These are phyloP conservation scores for Primulina huaijiensis DNA, from an alignment of 257 asterid species.

Conservation along the genomic window DNA sequence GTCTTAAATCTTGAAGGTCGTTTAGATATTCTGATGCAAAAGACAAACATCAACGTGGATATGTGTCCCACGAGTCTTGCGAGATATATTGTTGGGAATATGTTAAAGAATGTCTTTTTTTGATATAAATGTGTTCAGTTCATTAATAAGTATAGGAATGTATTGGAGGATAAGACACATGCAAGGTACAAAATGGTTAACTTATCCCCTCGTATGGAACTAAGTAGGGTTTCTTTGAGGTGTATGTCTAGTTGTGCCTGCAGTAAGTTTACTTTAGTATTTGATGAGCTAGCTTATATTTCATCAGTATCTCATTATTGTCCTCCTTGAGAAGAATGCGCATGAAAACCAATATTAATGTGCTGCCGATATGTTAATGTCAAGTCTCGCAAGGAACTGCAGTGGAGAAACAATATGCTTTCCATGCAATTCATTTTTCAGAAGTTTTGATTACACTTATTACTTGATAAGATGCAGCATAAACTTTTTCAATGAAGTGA, in stretches of 20 bases:
- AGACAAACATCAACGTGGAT: background rate
- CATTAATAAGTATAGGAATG: no score
- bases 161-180: no score
- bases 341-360: background rate
- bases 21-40: background rate
- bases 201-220: no score
- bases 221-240: no score
- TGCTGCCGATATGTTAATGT: background rate
- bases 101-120: background rate
- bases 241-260: background rate
- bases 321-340: background rate
- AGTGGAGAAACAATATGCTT: background rate
- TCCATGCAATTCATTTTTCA: background rate
- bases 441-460: no score
- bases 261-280: background rate
- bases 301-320: background rate
- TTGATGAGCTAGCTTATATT: background rate
- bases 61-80: background rate
- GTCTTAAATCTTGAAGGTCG: background rate
- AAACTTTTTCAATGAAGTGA: no score
- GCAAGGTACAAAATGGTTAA: no score
- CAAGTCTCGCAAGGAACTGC: background rate
- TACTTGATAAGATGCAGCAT: no score
- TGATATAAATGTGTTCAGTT: no score
- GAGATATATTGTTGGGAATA: background rate